Base-by-base conservation (phyloP, 2,329 filamentous ascomycete species). In the Sclerotinia subarctica region DNA sequence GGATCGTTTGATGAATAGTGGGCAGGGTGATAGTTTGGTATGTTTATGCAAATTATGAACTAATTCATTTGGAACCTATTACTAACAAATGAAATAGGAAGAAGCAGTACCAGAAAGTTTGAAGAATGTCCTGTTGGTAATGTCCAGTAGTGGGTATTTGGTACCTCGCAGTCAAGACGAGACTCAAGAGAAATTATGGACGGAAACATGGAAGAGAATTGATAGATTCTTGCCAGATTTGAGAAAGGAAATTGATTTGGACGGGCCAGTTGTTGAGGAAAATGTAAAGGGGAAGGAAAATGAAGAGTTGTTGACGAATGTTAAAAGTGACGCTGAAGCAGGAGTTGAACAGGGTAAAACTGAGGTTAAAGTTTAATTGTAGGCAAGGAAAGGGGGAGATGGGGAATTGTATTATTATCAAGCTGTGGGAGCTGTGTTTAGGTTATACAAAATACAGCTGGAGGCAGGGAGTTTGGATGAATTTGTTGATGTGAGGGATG, bases 71-170 rank as follows among this genome's bases (percentile, higher is more conserved):
- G 44, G 47, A 60, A 44, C 42, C 32, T 32, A 62, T 57, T 63
- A 63, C 68, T 73, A 66, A 72, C 64, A 19, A 17, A 44, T 11
- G 4, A 26, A 52, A 74, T 73, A 96, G 89, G 93, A 96, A 80
- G 95, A 99, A 82, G 94, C 95, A 17, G 93, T 98, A 2, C 91
- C 92, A 0, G 95, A 99, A 79, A 95, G 93, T 72, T 82, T 99
- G 68, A 99, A 99, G 81, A 99, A 99, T 73, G 93, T 98, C 64
- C 82, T 98, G 32, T 84, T 99, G 13, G 95, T 99, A 75, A 97
- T 99, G 93, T 89, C 91, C 7, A 95, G 90, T 77, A 94, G 90
- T 63, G 94, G 91, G 47, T 94, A 92, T 74, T 85, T 99, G 6
- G 88, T 92, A 0, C 86, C 91, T 1, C 92, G 92, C 17, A 82